phyloP scores from a whole-genome alignment of 306 rosid genomes.

The Neltuma alba region DNA sequence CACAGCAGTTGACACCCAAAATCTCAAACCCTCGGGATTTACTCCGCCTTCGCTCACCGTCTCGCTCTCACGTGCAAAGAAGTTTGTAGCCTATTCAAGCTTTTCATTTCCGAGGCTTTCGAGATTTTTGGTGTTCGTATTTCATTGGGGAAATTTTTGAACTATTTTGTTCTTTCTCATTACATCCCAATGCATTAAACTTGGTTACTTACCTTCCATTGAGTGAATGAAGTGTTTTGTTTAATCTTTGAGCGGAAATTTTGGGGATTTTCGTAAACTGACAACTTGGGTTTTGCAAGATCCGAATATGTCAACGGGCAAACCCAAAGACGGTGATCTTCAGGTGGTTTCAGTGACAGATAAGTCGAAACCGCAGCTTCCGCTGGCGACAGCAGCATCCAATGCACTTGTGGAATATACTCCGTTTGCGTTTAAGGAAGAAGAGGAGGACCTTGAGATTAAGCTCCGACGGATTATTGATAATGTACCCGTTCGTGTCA shows the following conservation, averaged over 20 bases:
- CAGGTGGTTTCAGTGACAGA: conserved; percentile 57
- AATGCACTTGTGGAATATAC: conserved; percentile 79
- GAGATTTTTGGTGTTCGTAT: too few relatives aligned
- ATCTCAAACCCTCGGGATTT: too few relatives aligned
- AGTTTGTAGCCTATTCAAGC: background rate
- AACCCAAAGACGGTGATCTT: conserved; percentile 55
- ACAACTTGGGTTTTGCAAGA: conserved; percentile 50
- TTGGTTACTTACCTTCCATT: background rate
- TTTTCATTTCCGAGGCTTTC: too few relatives aligned
- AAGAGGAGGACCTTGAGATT: conserved; percentile 89
- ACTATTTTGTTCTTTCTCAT: background rate
- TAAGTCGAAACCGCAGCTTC: conserved; percentile 57
- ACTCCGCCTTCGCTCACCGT: background rate
- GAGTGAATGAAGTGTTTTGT: background rate
- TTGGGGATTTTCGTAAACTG: conserved; percentile 4
- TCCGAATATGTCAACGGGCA: conserved; percentile 62
- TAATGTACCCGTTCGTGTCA: conserved; percentile 95
- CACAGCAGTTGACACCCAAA: too few relatives aligned
- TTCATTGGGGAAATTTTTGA: background rate
- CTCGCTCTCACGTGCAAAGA: background rate
- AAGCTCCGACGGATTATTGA: conserved; percentile 93
- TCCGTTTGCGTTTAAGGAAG: conserved; percentile 70
- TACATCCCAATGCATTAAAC: background rate
- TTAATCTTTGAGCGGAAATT: background rate
- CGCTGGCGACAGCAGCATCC: conserved; percentile 44